Percentiles rank a stretch among this genome's conserved stretches.
Conservation (phyloP, 345 rosid species). For the Barbarea vulgaris region DNA sequence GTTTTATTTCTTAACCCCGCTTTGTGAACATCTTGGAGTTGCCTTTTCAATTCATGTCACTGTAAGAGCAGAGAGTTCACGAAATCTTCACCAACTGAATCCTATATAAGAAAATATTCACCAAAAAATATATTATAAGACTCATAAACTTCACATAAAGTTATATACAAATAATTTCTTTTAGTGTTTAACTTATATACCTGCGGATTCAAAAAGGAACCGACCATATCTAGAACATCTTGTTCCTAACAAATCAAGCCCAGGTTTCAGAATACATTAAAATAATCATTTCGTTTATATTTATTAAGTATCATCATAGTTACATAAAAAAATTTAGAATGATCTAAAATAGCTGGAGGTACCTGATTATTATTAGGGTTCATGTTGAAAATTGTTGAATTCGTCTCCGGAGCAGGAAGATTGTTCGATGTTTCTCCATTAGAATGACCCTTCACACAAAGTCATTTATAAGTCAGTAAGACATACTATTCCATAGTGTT, state of each 20-base stretch:
- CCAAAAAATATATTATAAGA: neutral
- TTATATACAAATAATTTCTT: neutral
- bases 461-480: neutral
- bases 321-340: neutral
- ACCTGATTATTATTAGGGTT: conserved; percentile 34
- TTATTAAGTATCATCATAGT: neutral
- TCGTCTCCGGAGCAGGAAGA: conserved; percentile 19
- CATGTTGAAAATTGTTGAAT: neutral
- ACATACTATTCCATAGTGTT: neutral
- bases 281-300: neutral
- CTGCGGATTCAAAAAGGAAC: conserved; percentile 23
- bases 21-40: conserved; percentile 16
- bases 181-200: conserved; percentile 9
- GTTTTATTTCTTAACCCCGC: neutral
- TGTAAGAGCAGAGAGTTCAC: conserved; percentile 27
- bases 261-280: neutral
- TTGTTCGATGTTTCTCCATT: conserved; percentile 24
- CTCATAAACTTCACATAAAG: neutral
- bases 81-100: conserved; percentile 21
- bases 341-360: neutral
- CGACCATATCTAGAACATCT: conserved; percentile 5
- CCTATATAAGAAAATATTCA: conserved; percentile 17
- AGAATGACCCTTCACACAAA: conserved; percentile 22
- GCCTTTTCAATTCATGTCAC: conserved; percentile 31
- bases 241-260: conserved; percentile 23